A percentile compares a stretch with the other conserved stretches of the same genome.
Evolutionary conservation across 768 basidiomycete species (phyloP).

Genomic region (Serendipita sp.): DNA sequence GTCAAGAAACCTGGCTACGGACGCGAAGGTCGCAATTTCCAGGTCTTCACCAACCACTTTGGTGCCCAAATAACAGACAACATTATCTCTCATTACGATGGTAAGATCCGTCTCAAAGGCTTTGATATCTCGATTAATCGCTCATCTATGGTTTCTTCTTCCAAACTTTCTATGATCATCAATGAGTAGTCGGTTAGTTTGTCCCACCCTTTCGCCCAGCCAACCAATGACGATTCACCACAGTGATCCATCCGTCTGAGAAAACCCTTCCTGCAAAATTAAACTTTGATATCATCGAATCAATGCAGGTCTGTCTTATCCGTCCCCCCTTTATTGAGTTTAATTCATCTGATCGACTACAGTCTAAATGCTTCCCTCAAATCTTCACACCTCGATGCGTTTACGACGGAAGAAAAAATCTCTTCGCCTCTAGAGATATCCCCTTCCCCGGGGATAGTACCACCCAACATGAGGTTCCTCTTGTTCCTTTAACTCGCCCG

Average conservation of each 20-base stretch:
- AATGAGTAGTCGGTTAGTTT: constrained; percentile 29
- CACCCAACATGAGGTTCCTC: constrained; percentile 34
- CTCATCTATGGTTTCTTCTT: background rate
- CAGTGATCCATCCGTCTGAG: constrained; percentile 53
- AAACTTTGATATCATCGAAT: constrained; percentile 54
- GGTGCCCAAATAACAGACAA: constrained; percentile 39
- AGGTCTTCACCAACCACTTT: constrained; percentile 46
- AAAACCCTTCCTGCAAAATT: constrained; percentile 48
- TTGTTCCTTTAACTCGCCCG: background rate
- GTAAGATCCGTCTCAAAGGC: constrained; percentile 24
- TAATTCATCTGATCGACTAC: background rate
- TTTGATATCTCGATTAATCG: background rate
- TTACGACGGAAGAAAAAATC: constrained; percentile 69
- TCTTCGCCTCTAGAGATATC: constrained; percentile 45
- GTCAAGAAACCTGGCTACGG: constrained; percentile 56
- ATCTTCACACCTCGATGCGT: constrained; percentile 58
- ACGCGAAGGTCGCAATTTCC: constrained; percentile 30
- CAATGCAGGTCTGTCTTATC: constrained; percentile 31
- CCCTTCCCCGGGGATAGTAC: constrained; percentile 35
- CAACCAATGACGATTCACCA: background rate
- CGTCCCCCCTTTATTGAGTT: background rate
- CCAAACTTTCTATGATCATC: background rate
- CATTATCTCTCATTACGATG: constrained; percentile 65
- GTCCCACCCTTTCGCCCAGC: background rate
- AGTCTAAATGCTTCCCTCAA: constrained; percentile 25